phyloP scores from a whole-genome alignment of 1,139 yeast species.

The Debaryomyces singareniensis region DNA sequence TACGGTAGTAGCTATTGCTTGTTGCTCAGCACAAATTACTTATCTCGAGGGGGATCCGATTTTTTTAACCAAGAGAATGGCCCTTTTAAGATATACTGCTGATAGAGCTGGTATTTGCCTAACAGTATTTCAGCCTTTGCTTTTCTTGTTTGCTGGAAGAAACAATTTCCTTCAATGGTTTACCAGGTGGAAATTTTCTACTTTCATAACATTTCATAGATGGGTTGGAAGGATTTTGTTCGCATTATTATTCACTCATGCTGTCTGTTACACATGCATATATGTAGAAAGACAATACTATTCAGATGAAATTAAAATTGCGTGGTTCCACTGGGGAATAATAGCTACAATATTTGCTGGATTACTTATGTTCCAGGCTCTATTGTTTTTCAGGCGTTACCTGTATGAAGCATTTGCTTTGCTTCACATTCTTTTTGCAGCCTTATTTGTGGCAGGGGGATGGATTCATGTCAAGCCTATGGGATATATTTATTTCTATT shows the following conservation, averaged over 20 bases:
- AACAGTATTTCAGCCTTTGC: constrained; percentile 24
- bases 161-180: constrained; percentile 38
- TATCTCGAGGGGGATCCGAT: constrained; percentile 20
- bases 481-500: constrained; percentile 34
- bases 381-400: constrained; percentile 32
- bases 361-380: constrained; percentile 29
- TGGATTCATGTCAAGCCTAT: constrained; percentile 35
- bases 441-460: constrained; percentile 33
- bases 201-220: constrained; percentile 31
- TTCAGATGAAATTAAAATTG: constrained; percentile 10
- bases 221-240: constrained; percentile 32
- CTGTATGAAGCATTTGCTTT: constrained; percentile 40
- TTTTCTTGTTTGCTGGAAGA: constrained; percentile 38
- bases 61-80: constrained; percentile 10
- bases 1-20: constrained; percentile 37
- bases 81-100: constrained; percentile 22
- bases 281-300: constrained; percentile 8
- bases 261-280: constrained; percentile 26
- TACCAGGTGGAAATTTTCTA: constrained; percentile 32
- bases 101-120: constrained; percentile 30
- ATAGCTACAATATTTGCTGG: constrained; percentile 23
- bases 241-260: constrained; percentile 24
- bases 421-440: constrained; percentile 36
- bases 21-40: constrained; percentile 18
- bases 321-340: constrained; percentile 25